Evolutionary conservation across 768 basidiomycete genomes (phyloP), one percentile per base, ranked within the genome.

Genomic region (Trametes cingulata): DNA sequence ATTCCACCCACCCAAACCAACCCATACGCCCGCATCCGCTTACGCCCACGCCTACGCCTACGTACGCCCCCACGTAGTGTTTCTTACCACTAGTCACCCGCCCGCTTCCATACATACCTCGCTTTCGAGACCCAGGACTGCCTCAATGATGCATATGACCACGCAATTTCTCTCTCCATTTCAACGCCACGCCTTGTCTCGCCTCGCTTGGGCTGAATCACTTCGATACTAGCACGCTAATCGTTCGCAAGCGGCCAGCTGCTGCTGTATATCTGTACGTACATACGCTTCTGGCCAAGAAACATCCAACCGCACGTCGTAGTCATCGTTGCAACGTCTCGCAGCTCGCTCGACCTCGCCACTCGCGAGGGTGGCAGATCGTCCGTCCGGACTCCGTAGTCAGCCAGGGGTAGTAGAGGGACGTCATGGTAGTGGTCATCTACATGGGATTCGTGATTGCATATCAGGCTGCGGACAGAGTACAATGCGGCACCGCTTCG

Each of bases 211-310:
- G n/a, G n/a, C n/a, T n/a, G n/a, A n/a, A n/a, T n/a, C n/a, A n/a
- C 39, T 41, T 33, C 27, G 36, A 42, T 61, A 63, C 42, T 61
- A 37, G 57, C 64, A 52, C 49, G 57, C 58, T 63, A 58, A 60
- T 56, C 56, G 53, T 55, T 60, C 50, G 35, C 60, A 33, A 40
- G 62, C 62, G 61, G 58, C 50, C 54, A 20, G 52, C 58, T 37
- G 51, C 56, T 24, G 56, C 46, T 63, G 65, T 66, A 61, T 56
- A 66, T 61, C 46, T 60, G 61, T 61, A 63, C 51, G 61, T 55
- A 57, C 58, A 52, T 61, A 60, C 56, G 50, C 42, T 43, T 43
- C 35, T 22, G 43, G 36, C 43, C 43, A 33, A 50, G 24, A 33
- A 54, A 46, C 43, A 41, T 27, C 27, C 54, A 47, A n/a, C 20